These are phyloP conservation scores for Exophiala sp. DNA, from an alignment of 2,329 filamentous ascomycete genomes.

Conservation along the genomic window DNA sequence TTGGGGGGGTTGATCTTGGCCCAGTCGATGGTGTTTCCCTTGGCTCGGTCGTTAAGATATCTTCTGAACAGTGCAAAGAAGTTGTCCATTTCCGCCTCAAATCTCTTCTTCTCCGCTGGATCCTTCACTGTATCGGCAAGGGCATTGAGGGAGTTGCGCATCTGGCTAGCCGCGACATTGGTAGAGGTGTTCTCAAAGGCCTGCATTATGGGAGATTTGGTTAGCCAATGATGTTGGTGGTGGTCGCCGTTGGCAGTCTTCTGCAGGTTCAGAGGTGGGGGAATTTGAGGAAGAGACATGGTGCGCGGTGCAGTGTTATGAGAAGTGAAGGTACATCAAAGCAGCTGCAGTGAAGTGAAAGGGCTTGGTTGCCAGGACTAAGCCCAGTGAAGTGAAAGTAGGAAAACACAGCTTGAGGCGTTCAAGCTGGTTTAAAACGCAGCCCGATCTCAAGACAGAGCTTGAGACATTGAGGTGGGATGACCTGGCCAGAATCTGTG, in stretches of 20 bases:
- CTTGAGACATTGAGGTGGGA: background rate
- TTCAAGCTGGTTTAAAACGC: background rate
- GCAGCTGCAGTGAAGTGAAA: conserved; percentile 14
- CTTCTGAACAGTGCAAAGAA: conserved; percentile 98
- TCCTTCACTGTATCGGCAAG: conserved; percentile 86
- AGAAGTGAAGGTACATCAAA: background rate
- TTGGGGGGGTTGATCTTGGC: conserved; percentile 92
- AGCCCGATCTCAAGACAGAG: background rate
- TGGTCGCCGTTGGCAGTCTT: background rate
- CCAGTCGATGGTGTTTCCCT: conserved; percentile 95
- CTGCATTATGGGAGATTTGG: conserved; percentile 45
- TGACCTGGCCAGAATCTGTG: background rate
- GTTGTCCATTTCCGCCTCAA: conserved; percentile 99
- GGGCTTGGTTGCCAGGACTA: background rate
- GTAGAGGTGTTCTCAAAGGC: conserved; percentile 99
- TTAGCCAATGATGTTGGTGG: conserved; percentile 11
- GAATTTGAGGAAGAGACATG: background rate
- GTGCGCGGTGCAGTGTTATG: background rate
- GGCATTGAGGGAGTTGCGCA: conserved; percentile 94
- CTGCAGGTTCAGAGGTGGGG: conserved; percentile 7
- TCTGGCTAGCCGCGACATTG: conserved; percentile 94
- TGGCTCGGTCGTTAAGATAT: conserved; percentile 98
- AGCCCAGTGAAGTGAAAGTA: conserved; percentile 8
- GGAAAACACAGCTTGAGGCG: conserved; percentile 3
- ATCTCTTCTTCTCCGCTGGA: conserved; percentile 66